Evolutionary conservation across 352 stramenopile species (phyloP).

Genomic region (Globisporangium perplexum): DNA sequence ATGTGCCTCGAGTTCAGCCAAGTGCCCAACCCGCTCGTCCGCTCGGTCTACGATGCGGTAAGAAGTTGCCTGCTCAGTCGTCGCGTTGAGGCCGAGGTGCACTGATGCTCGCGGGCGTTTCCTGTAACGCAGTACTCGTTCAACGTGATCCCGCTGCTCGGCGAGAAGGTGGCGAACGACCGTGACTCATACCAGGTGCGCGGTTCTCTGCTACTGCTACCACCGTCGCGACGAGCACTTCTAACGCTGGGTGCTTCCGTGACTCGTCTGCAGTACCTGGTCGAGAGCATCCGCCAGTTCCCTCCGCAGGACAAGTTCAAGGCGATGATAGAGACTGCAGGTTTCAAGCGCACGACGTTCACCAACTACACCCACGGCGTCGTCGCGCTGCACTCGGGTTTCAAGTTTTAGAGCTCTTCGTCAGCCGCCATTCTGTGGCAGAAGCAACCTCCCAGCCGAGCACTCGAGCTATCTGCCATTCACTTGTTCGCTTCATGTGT

Average conservation of each 20-base stretch:
- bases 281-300: constrained; percentile 99
- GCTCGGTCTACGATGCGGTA: constrained; percentile 92
- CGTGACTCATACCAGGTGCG: constrained; percentile 93
- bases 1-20: constrained; percentile 98
- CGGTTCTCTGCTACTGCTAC: neutral
- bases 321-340: constrained; percentile 91
- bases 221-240: neutral
- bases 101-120: too few species aligned
- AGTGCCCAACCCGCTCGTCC: constrained; percentile 91
- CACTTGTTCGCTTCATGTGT: neutral
- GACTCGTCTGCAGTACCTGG: constrained; percentile 92
- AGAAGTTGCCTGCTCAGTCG: constrained; percentile 5
- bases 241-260: too few species aligned
- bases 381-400: constrained; percentile 96
- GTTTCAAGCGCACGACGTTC: constrained; percentile 92
- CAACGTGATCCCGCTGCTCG: constrained; percentile 95
- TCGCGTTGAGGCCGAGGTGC: too few species aligned
- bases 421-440: too few species aligned
- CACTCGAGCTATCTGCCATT: neutral
- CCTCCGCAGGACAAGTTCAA: constrained; percentile 95
- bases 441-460: neutral
- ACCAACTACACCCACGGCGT: constrained; percentile 97
- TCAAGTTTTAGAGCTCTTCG: constrained; percentile 76
- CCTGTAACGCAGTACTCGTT: constrained; percentile 91
- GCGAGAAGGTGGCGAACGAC: constrained; percentile 95